These are phyloP conservation scores for Ochetophila trinervis DNA, from an alignment of 306 rosid species.

Conservation along the genomic window DNA sequence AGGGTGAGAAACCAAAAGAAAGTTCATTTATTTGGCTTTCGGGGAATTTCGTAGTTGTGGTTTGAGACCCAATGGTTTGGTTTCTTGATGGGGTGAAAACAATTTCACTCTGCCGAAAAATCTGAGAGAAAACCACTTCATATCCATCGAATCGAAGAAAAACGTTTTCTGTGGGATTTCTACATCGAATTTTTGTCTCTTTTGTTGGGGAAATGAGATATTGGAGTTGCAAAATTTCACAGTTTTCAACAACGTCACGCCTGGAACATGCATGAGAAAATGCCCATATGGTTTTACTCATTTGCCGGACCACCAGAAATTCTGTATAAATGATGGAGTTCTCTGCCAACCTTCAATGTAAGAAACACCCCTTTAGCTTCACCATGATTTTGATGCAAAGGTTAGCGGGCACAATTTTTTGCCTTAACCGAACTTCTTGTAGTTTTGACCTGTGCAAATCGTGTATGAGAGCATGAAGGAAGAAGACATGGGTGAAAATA, in stretches of 20 bases:
- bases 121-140: too few relatives aligned
- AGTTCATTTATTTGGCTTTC: constrained; percentile 61
- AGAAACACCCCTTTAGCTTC: not conserved
- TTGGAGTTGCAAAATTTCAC: constrained; percentile 22
- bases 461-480: too few relatives aligned
- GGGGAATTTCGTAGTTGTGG: constrained; percentile 73
- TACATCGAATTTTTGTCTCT: too few relatives aligned
- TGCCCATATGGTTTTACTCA: constrained; percentile 35
- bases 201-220: too few relatives aligned
- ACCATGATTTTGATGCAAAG: too few relatives aligned
- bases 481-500: too few relatives aligned
- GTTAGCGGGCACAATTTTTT: too few relatives aligned
- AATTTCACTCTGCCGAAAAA: constrained; percentile 51
- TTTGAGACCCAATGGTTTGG: constrained; percentile 30
- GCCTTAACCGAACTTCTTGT: too few relatives aligned
- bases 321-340: constrained; percentile 32
- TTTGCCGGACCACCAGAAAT: constrained; percentile 1
- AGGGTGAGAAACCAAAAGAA: constrained; percentile 36
- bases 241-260: constrained; percentile 56
- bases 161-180: too few relatives aligned
- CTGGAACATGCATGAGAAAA: constrained; percentile 59
- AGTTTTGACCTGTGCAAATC: too few relatives aligned
- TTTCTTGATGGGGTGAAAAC: constrained; percentile 71
- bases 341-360: constrained; percentile 41
- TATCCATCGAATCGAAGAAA: too few relatives aligned